Conservation (phyloP, 139 green algal species). For the Coccomyxa sp. region DNA sequence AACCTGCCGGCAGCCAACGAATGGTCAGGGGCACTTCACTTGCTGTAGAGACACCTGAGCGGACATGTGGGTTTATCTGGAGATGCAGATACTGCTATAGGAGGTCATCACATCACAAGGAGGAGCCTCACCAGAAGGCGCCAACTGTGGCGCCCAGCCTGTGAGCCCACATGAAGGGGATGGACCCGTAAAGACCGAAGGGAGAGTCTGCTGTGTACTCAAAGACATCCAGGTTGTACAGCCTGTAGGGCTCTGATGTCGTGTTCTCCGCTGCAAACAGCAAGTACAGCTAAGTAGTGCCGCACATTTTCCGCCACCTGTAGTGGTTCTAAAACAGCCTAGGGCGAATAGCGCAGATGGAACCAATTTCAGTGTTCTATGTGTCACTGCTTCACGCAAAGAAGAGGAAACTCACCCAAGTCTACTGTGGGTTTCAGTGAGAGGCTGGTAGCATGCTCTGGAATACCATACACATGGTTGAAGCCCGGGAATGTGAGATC, state of each 20-base stretch:
- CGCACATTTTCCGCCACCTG: too few species aligned
- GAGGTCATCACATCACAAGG: too few species aligned
- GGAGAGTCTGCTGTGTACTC: constrained; percentile 88
- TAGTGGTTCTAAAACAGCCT: neutral
- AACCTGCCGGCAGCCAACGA: constrained; percentile 45
- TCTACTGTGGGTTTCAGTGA: constrained; percentile 62
- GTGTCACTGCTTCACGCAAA: constrained; percentile 2
- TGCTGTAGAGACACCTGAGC: too few species aligned
- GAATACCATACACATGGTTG: constrained; percentile 91
- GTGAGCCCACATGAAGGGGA: constrained; percentile 88
- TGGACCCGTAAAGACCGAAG: constrained; percentile 97
- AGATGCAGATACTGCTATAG: too few species aligned
- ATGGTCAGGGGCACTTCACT: too few species aligned
- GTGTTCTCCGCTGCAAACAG: constrained; percentile 12
- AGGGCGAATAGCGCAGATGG: neutral
- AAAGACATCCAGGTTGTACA: constrained; percentile 99
- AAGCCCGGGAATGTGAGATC: constrained; percentile 81
- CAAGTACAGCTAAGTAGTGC: neutral
- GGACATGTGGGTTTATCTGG: too few species aligned
- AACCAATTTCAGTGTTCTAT: neutral
- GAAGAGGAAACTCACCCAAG: constrained; percentile 1
- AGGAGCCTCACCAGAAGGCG: constrained; percentile 89
- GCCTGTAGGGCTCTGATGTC: constrained; percentile 86
- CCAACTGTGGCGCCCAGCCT: constrained; percentile 62
- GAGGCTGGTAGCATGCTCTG: constrained; percentile 80